Conservation (phyloP, 1,284 basidiomycete species). For the Coniferiporia weirii region DNA sequence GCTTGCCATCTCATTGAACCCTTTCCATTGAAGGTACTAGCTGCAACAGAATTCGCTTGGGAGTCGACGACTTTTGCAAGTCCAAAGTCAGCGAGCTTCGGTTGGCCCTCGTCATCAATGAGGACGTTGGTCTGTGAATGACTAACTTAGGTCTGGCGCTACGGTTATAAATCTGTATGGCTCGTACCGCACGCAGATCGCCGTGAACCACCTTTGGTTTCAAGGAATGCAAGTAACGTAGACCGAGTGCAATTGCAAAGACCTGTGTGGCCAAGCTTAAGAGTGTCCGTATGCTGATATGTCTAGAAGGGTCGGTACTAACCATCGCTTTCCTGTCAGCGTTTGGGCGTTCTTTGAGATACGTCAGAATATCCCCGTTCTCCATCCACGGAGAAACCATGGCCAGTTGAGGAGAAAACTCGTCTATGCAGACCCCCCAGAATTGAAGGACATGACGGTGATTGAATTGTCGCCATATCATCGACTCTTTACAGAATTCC, state of each 20-base stretch:
- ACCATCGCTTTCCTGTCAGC: background rate
- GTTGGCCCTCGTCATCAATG: slow-evolving; percentile 3
- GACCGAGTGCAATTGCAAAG: background rate
- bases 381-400: slow-evolving; percentile 10
- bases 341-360: background rate
- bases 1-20: slow-evolving; percentile 10
- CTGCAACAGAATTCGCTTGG: background rate
- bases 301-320: background rate
- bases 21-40: slow-evolving; percentile 1
- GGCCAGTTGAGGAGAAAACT: slow-evolving; percentile 6
- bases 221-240: background rate
- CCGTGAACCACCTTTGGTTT: slow-evolving; percentile 6
- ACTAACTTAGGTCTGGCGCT: no score
- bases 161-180: background rate
- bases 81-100: slow-evolving; percentile 10
- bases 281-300: no score
- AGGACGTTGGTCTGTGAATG: slow-evolving; percentile 5
- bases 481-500: slow-evolving; percentile 12
- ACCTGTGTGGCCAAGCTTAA: background rate
- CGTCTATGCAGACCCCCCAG: slow-evolving; percentile 6
- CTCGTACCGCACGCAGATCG: slow-evolving; percentile 2
- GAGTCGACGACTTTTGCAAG: slow-evolving; percentile 9
- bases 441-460: background rate
- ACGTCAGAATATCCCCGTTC: slow-evolving; percentile 4
- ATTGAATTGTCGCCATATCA: slow-evolving; percentile 9